Percentiles rank a stretch among this genome's conserved stretches.
Conservation (phyloP, 2,329 filamentous ascomycete genomes). For the Aspergillus uvarum region DNA sequence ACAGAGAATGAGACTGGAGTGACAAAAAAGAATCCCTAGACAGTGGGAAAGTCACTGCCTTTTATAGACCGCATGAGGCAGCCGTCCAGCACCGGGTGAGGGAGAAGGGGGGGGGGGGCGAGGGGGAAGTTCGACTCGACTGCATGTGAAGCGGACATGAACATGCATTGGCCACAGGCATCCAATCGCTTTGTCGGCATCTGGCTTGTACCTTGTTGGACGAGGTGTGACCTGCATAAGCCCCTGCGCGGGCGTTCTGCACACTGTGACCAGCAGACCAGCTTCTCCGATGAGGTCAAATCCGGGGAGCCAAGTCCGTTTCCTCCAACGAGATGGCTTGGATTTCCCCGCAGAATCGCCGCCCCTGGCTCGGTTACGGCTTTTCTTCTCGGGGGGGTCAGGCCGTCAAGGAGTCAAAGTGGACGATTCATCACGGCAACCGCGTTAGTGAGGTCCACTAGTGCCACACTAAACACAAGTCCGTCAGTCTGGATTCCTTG, state of each 20-base stretch:
- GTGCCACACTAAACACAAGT: neutral
- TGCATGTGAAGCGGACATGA: neutral
- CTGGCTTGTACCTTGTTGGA: neutral
- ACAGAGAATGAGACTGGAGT: neutral
- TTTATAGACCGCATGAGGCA: neutral
- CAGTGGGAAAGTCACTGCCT: neutral
- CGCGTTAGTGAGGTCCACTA: neutral
- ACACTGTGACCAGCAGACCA: neutral
- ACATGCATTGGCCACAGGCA: neutral
- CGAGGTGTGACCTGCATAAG: neutral
- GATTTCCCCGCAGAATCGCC: neutral
- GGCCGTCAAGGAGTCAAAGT: neutral
- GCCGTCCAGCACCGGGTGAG: neutral
- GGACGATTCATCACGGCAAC: neutral
- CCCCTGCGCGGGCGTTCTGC: neutral
- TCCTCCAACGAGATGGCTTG: neutral
- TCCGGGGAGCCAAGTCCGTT: neutral
- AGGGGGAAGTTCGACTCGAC: neutral
- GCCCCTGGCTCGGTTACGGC: neutral
- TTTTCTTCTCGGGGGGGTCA: neutral
- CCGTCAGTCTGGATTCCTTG: neutral
- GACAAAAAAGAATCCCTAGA: neutral
- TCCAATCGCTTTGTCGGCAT: neutral
- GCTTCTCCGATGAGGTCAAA: neutral
- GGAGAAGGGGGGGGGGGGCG: no score